Conservation (phyloP, 2,329 filamentous ascomycete species). For the Beauveria brongniartii region DNA sequence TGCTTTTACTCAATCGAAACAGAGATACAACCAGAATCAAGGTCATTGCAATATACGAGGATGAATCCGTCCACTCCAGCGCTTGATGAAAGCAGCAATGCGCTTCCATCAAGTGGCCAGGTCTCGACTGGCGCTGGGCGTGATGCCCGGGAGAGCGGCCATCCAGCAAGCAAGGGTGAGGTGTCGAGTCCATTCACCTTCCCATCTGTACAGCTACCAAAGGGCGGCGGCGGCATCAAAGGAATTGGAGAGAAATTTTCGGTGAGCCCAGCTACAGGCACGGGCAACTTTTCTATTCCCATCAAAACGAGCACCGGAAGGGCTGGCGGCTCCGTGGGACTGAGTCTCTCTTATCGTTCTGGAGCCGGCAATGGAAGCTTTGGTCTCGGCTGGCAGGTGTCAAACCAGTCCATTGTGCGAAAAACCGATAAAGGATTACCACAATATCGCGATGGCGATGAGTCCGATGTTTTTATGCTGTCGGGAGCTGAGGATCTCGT, state of each 20-base stretch:
- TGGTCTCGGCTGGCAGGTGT: constrained; percentile 23
- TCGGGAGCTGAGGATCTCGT: constrained; percentile 21
- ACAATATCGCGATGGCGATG: constrained; percentile 15
- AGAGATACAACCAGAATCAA: neutral
- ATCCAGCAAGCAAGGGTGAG: too few relatives aligned
- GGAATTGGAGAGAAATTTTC: constrained; percentile 11
- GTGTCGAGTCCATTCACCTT: neutral
- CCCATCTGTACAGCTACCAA: constrained; percentile 3
- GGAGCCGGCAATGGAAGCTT: constrained; percentile 21
- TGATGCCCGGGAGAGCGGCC: too few relatives aligned
- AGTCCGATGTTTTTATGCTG: constrained; percentile 19
- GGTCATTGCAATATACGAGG: neutral
- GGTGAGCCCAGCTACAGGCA: constrained; percentile 13
- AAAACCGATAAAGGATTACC: constrained; percentile 21
- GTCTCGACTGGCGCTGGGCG: neutral
- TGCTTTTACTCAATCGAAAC: neutral
- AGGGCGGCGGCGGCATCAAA: constrained; percentile 8
- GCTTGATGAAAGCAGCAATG: neutral
- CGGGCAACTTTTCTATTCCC: constrained; percentile 10
- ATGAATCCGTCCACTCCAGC: neutral
- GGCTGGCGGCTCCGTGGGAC: neutral
- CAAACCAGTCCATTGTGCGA: constrained; percentile 14
- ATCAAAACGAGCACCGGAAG: constrained; percentile 11
- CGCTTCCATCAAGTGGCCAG: neutral
- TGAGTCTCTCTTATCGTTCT: constrained; percentile 20